Base-by-base conservation (phyloP, 345 rosid genomes). In the Ceriops tagal region DNA sequence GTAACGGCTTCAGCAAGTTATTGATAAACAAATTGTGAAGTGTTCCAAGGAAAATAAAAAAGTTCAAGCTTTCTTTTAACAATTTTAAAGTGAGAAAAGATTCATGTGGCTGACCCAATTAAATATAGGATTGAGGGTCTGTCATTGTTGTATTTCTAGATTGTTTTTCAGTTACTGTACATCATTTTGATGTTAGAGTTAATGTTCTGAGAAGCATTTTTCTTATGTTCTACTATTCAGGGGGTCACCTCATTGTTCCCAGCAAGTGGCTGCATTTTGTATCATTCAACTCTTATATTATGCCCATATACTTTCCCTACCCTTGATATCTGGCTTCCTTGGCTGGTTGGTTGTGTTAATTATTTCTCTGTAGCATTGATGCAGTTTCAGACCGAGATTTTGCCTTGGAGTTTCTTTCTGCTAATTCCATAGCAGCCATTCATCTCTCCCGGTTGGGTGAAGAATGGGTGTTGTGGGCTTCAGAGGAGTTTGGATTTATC, bases 401-500 rank as follows among this genome's bases (percentile, higher is more conserved):
- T 39, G 86, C 85, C 58, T 58, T 92, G 86, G 99, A 95, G 84
- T 89, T 95, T 55, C 83, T 89, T 53, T 82, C 83, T 49, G 86
- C 85, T 67, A 92, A 89, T 73, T 83, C 96, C 68, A 95, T 86
- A 75, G 86, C 81, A 65, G 96, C 84, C 7, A 73, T 88, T 73
- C 98, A 92, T 81, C 90, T 95, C 34, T 95, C 98, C 39, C 92
- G 98, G 21, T 85, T 95, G 61, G 99, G 99, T 64, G 99, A 95
- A 77, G 98, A 95, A 47, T 95, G 97, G 96, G 99, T 95, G 69
- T 77, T 95, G 47, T 95, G 98, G 99, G 99, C 99, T 13, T 90
- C 98, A 1, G 99, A 92, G 77, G 99, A 92, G 80, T 95, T 92
- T 66, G 98, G 96, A 61, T 95, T 90, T 71, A 75, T 95, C 71